phyloP scores from a whole-genome alignment of 2,329 filamentous ascomycete genomes.

The Botryotinia narcissicola region DNA sequence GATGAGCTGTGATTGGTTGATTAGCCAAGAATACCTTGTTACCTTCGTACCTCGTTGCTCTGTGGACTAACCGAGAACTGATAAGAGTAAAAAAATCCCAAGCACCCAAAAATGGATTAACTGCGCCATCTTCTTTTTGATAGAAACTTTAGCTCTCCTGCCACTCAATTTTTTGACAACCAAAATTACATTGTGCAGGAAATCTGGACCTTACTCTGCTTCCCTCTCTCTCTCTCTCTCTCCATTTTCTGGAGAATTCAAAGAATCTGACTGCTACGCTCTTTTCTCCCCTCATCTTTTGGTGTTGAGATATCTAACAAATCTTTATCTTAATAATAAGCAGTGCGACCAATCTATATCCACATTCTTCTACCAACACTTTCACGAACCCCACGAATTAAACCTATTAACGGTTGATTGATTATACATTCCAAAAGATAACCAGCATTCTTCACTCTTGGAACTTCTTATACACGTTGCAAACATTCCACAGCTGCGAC shows the following conservation, averaged over 20 bases:
- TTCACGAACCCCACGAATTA: constrained; percentile 7
- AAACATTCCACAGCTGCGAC: constrained; percentile 37
- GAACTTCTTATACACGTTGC: constrained; percentile 23
- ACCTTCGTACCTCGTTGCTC: constrained; percentile 4
- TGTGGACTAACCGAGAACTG: background rate
- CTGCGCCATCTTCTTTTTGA: constrained; percentile 20
- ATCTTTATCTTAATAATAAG: constrained; percentile 19
- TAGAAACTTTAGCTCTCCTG: constrained; percentile 19
- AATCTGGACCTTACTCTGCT: constrained; percentile 15
- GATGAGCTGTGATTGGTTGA: background rate
- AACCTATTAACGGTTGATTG: background rate
- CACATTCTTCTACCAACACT: constrained; percentile 13
- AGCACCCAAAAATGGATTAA: background rate
- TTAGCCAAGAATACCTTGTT: background rate
- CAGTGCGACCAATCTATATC: constrained; percentile 17
- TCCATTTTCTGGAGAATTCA: constrained; percentile 7
- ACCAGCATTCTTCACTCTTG: constrained; percentile 27
- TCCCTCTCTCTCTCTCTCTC: background rate
- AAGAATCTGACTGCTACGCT: constrained; percentile 12
- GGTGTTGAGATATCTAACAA: constrained; percentile 15
- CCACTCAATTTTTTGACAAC: constrained; percentile 16
- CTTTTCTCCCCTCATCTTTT: background rate
- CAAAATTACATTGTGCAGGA: constrained; percentile 5
- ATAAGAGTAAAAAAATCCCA: constrained; percentile 16
- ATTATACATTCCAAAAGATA: constrained; percentile 6